phyloP scores from a whole-genome alignment of 345 rosid genomes.

The Arabidopsis suecica region DNA sequence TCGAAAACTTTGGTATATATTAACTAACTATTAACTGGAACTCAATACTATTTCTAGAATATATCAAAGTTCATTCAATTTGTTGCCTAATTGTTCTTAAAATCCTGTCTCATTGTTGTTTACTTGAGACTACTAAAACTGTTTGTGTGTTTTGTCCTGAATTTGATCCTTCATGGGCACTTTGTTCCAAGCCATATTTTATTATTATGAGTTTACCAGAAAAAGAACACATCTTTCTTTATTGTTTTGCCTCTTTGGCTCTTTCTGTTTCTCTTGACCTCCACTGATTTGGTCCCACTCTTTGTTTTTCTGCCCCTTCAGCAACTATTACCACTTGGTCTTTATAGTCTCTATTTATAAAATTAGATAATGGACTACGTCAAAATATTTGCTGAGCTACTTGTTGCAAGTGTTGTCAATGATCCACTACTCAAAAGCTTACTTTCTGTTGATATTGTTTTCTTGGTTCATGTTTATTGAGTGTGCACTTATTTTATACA shows the following conservation, averaged over 20 bases:
- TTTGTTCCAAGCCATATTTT: slow-evolving; percentile 32
- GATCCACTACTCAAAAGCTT: slow-evolving; percentile 42
- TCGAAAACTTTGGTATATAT: slow-evolving; percentile 29
- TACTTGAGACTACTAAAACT: slow-evolving; percentile 21
- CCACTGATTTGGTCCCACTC: slow-evolving; percentile 45
- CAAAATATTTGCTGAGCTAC: slow-evolving; percentile 29
- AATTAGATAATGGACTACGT: slow-evolving; percentile 38
- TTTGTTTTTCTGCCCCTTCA: slow-evolving; percentile 41
- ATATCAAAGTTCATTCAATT: background rate
- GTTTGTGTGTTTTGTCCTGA: slow-evolving; percentile 11
- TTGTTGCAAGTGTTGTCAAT: slow-evolving; percentile 39
- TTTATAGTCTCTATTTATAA: slow-evolving; percentile 15
- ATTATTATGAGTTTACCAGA: slow-evolving; percentile 34
- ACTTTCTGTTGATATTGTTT: slow-evolving; percentile 37
- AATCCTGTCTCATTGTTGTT: slow-evolving; percentile 10
- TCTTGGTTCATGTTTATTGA: slow-evolving; percentile 45
- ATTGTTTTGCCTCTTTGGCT: slow-evolving; percentile 43
- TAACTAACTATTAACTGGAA: background rate
- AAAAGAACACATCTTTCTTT: slow-evolving; percentile 31
- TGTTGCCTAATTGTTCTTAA: slow-evolving; percentile 25
- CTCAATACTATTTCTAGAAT: background rate
- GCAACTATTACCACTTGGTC: slow-evolving; percentile 32
- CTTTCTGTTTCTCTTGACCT: slow-evolving; percentile 43
- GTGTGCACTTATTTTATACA: slow-evolving; percentile 12
- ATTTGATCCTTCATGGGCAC: slow-evolving; percentile 22